Percentiles rank a stretch among this genome's conserved stretches.
phyloP scores from a whole-genome alignment of 768 basidiomycete species.

The Suillus lakei region DNA sequence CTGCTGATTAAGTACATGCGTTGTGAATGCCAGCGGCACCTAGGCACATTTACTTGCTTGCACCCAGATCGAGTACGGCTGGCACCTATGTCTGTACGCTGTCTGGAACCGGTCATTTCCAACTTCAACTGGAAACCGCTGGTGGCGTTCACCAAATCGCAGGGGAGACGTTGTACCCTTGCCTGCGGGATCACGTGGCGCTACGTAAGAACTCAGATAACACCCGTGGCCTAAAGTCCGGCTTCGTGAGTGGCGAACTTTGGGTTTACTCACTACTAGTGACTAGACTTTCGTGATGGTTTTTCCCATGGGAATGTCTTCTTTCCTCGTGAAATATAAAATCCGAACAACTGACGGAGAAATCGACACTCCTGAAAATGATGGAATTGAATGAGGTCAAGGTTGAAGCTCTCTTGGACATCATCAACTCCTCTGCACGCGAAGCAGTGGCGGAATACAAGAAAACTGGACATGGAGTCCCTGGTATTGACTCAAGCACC shows the following conservation, averaged over 20 bases:
- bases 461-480: slow-evolving; percentile 25
- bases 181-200: neutral
- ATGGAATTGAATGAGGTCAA: neutral
- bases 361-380: neutral
- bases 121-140: neutral
- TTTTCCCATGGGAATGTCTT: neutral
- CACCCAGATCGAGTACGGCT: neutral
- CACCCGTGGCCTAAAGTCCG: neutral
- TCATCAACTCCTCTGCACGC: slow-evolving; percentile 32
- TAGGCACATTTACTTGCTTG: neutral
- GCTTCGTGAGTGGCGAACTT: no score
- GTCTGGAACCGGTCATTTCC: neutral
- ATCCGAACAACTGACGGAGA: neutral
- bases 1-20: neutral
- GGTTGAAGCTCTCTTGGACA: neutral
- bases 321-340: neutral
- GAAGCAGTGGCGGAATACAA: slow-evolving; percentile 32
- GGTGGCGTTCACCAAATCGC: neutral
- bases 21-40: neutral
- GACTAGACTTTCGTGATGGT: no score
- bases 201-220: neutral
- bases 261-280: no score
- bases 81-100: neutral
- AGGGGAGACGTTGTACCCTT: neutral
- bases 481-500: slow-evolving; percentile 25